Evolutionary conservation across 352 stramenopile species (phyloP).

Genomic region (Phytophthora constricta): DNA sequence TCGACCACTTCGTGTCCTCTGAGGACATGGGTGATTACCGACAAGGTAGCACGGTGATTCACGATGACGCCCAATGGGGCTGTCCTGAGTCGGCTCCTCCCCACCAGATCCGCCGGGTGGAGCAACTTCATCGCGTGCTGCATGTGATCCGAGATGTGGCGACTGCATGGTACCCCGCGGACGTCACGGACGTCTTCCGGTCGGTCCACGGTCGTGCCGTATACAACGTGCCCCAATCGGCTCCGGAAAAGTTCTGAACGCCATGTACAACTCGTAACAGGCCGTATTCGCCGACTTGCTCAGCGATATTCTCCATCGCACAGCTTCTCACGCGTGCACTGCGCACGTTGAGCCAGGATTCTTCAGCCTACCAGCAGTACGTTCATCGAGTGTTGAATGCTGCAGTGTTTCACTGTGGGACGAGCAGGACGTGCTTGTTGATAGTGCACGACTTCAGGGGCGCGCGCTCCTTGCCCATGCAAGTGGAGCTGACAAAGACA

Average conservation of each 20-base stretch:
- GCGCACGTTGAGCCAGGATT: slow-evolving; percentile 1
- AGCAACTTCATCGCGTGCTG: background rate
- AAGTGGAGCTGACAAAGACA: no score
- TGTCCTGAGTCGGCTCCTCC: background rate
- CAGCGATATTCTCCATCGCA: background rate
- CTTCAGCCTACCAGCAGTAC: background rate
- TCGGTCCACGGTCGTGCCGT: background rate
- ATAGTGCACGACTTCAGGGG: background rate
- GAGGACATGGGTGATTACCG: background rate
- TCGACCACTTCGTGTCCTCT: slow-evolving; percentile 23
- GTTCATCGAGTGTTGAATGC: background rate
- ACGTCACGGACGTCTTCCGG: background rate
- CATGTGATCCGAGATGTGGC: background rate
- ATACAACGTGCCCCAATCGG: background rate
- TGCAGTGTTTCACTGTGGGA: background rate
- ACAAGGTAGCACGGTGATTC: slow-evolving; percentile 5
- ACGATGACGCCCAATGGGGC: background rate
- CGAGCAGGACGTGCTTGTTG: no score
- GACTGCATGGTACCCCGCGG: background rate
- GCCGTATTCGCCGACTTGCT: background rate
- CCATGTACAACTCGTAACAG: background rate
- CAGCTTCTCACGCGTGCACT: background rate
- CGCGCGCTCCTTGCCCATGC: no score
- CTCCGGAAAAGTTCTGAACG: background rate
- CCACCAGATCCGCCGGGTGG: slow-evolving; percentile 13